Base-by-base conservation (phyloP, 768 basidiomycete genomes). In the Mycena belliarum region DNA sequence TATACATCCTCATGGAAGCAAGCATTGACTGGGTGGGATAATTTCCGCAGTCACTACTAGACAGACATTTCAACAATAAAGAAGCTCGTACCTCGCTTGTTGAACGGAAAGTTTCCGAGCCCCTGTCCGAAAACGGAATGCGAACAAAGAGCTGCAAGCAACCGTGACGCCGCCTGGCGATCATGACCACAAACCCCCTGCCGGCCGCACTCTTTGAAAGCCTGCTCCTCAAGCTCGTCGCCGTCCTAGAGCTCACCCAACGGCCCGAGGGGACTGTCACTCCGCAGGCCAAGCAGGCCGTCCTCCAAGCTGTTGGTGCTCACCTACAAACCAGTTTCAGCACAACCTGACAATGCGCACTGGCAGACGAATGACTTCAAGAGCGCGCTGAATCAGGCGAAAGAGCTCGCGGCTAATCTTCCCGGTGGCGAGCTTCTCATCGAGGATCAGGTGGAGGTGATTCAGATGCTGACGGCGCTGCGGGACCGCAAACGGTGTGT, bases 351-450 rank as follows among this genome's bases (percentile, higher is more conserved):
- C 7, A 7, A n/a, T n/a, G 3, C 18, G 18, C 20, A n/a, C 37
- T 32, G 25, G 3, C 51, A 92, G 90, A 89, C 88, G 25, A 89
- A 85, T 61, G 86, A 87, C 28, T 86, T 89, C 71, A 88, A 84
- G 63, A 82, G 73, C 53, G 68, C 79, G 11, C 65, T 91, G 41
- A 69, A 68, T 23, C 79, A 81, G 43, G 89, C 89, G 0, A 88
- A 82, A 65, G 82, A 86, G 10, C 71, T 82, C 42, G 85, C 87
- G 0, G 65, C 64, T 10, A 71, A 74, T 44, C 74, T 93, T 7
- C 86, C 89, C 0, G 91, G 91, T 3, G 90, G 90, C 9, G 90
- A 92, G 66, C 73, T 91, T 52, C 72, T 78, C 44, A 78, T 84
- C 38, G 76, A 82, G 38, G 87, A 91, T 49, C 91, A 93, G 64